These are phyloP conservation scores for Harrya chromipes DNA, from an alignment of 768 basidiomycete genomes.

Conservation along the genomic window DNA sequence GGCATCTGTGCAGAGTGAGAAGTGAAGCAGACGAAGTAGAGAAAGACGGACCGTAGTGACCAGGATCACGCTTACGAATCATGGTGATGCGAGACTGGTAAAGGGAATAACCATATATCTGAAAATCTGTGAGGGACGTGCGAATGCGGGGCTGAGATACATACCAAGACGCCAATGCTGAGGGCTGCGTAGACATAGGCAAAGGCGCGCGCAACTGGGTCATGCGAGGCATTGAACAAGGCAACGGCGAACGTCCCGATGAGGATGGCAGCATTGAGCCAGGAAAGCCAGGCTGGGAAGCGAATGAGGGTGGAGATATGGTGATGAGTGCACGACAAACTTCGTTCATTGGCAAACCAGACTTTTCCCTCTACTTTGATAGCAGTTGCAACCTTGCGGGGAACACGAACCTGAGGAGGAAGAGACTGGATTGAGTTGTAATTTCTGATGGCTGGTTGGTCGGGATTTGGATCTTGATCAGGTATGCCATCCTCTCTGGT, in stretches of 20 bases:
- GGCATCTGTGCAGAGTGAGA: slow-evolving; percentile 51
- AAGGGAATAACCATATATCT: slow-evolving; percentile 83
- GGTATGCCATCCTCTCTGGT: slow-evolving; percentile 75
- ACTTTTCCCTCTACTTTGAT: slow-evolving; percentile 93
- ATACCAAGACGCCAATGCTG: slow-evolving; percentile 66
- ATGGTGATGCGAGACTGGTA: slow-evolving; percentile 88
- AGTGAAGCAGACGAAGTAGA: neutral
- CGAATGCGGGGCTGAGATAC: neutral
- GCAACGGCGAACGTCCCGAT: slow-evolving; percentile 83
- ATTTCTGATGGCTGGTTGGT: slow-evolving; percentile 62
- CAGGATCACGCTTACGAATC: slow-evolving; percentile 86
- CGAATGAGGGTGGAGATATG: slow-evolving; percentile 2
- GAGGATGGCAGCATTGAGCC: slow-evolving; percentile 82
- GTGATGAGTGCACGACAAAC: slow-evolving; percentile 38
- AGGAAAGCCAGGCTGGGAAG: slow-evolving; percentile 81
- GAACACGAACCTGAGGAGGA: slow-evolving; percentile 65
- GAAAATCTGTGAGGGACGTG: neutral
- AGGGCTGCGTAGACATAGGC: slow-evolving; percentile 82
- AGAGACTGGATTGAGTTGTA: slow-evolving; percentile 71
- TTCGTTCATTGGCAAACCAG: slow-evolving; percentile 96
- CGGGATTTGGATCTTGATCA: slow-evolving; percentile 38
- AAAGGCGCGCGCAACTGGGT: slow-evolving; percentile 64
- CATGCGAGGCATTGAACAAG: slow-evolving; percentile 80
- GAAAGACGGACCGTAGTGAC: slow-evolving; percentile 69
- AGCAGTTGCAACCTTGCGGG: slow-evolving; percentile 78